Evolutionary conservation across 306 rosid species (phyloP), one percentile per base, ranked within the genome.

Genomic region (Vigna trinervia): DNA sequence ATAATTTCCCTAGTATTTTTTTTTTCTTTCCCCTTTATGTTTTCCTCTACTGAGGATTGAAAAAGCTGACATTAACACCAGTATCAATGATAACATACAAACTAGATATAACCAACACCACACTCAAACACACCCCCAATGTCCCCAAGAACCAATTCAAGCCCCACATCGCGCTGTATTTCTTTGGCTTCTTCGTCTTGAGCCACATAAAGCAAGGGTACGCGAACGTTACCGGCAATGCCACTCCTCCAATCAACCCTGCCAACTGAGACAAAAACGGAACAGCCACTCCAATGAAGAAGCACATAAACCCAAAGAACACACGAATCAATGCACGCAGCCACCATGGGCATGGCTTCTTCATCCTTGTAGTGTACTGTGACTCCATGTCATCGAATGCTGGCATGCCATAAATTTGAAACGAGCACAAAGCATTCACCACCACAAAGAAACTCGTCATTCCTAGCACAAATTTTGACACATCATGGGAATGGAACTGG

Each of bases 71-170:
- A 15, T 82, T 6, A 66, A 92, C 39, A 28, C 97, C 97, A 34
- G 90, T 92, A 1, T 88, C 84, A 72, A 92, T 65, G 26, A 92
- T 81, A 69, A 92, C 85, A 78, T 88, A 92, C 8, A 87, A 0
- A 23, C 95, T 90, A 64, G 95, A 89, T 0, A 84, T 87, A 8
- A 85, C 36, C 74, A 88, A 32, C 15, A 85, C 2, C 2, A 8
- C 87, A 63, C 95, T 90, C 6, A 90, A 80, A n/a, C 56, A 51
- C 86, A 92, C 76, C 4, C 97, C 97, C 22, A 84, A 28, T 23
- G 86, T 66, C 5, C 97, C 97, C 23, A 92, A 84, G 15, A 78
- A 66, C 95, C 93, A 90, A 19, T 92, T 92, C 36, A 90, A 61
- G 39, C 84, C 83, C 97, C 97, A 92, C 56, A 80, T 82, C 1